Conservation (phyloP, 306 rosid species). For the Vigna mungo region DNA sequence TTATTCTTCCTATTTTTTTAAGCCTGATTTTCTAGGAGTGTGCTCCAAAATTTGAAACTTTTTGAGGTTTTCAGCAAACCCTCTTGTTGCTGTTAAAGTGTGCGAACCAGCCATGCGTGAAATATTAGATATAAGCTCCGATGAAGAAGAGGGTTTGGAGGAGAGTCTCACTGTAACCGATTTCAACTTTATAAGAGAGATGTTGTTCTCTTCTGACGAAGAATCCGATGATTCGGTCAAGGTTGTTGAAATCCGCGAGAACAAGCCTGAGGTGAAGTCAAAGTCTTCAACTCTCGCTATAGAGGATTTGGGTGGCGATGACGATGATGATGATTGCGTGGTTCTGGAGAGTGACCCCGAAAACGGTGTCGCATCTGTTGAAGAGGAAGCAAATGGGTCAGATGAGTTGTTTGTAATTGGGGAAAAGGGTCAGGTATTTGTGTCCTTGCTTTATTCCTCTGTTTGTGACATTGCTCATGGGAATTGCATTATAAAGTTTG, state of each 20-base stretch:
- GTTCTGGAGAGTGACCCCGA: constrained; percentile 79
- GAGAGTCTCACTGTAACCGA: constrained; percentile 10
- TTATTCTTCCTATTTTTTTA: background rate
- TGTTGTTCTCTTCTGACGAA: constrained; percentile 47
- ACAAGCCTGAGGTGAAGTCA: constrained; percentile 46
- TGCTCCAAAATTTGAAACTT: background rate
- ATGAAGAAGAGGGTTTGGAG: constrained; percentile 56
- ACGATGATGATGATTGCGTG: constrained; percentile 72
- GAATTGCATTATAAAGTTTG: background rate
- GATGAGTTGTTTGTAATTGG: constrained; percentile 77
- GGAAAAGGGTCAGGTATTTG: constrained; percentile 79
- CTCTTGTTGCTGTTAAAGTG: background rate
- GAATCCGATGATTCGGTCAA: constrained; percentile 58
- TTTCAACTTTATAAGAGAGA: constrained; percentile 58
- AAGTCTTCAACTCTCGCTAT: constrained; percentile 47
- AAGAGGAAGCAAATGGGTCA: constrained; percentile 49
- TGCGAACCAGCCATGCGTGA: constrained; percentile 49
- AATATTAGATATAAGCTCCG: constrained; percentile 80
- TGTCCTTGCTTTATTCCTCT: constrained; percentile 1
- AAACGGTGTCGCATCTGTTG: constrained; percentile 46
- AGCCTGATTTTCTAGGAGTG: constrained; percentile 16
- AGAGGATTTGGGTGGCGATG: constrained; percentile 47
- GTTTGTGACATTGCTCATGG: background rate
- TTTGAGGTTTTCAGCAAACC: constrained; percentile 32
- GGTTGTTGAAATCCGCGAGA: constrained; percentile 56